A percentile compares a stretch with the other conserved stretches of the same genome.
Conservation (phyloP, 305 asterid genomes). For the Plantago coronopus region DNA sequence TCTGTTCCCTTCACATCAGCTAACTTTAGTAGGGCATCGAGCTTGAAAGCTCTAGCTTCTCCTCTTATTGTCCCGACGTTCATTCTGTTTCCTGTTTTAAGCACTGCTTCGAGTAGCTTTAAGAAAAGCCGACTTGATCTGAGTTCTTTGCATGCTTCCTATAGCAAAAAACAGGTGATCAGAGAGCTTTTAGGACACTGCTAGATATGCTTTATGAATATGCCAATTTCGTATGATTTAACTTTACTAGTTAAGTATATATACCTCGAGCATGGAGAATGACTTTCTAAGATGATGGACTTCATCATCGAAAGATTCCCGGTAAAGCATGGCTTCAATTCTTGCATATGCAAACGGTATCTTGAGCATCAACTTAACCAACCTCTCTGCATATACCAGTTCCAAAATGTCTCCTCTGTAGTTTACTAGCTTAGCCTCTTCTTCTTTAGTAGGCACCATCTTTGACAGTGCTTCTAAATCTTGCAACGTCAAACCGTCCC, state of each 20-base stretch:
- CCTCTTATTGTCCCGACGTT: conserved; percentile 86
- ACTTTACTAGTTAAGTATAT: not conserved
- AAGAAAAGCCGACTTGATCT: conserved; percentile 84
- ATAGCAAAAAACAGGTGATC: not conserved
- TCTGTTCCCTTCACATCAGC: conserved; percentile 88
- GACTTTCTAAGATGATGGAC: conserved; percentile 74
- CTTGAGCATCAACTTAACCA: conserved; percentile 64
- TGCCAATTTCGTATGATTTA: not conserved
- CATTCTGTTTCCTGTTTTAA: conserved; percentile 93
- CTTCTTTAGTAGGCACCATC: conserved; percentile 88
- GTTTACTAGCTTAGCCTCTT: conserved; percentile 63
- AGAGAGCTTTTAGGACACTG: not conserved
- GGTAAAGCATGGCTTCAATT: conserved; percentile 84
- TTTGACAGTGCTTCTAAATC: conserved; percentile 81
- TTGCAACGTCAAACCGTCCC: conserved; percentile 72
- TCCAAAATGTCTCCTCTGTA: conserved; percentile 65
- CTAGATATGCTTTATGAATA: not conserved
- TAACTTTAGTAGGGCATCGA: conserved; percentile 83
- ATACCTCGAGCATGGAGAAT: conserved; percentile 84
- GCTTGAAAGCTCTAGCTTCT: conserved; percentile 92
- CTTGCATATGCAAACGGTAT: conserved; percentile 72
- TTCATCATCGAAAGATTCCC: conserved; percentile 80
- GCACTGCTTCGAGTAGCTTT: conserved; percentile 84
- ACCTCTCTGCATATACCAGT: conserved; percentile 79
- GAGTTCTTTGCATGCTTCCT: conserved; percentile 96